Conservation (phyloP, 495 filamentous ascomycete species). For the Penicillium cataractarum region DNA sequence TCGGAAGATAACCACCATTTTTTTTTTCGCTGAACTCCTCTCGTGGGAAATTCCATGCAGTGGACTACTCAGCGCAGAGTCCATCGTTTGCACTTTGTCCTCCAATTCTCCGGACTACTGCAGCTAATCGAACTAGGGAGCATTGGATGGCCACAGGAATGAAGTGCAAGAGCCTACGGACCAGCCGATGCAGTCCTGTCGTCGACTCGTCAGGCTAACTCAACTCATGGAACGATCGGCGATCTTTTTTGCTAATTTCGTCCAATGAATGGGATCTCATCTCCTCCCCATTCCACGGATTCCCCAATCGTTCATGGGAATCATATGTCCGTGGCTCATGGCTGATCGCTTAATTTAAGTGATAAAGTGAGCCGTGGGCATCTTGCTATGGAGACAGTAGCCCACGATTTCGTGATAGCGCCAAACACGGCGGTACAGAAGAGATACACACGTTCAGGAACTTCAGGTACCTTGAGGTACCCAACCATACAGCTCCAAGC, state of each 20-base stretch:
- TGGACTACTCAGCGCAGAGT: neutral
- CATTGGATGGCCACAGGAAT: neutral
- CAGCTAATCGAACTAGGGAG: neutral
- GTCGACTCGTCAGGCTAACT: neutral
- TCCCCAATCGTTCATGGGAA: neutral
- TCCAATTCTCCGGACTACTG: neutral
- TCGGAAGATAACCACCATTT: neutral
- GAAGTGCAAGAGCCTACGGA: neutral
- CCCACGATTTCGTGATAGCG: too few species aligned
- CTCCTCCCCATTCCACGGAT: neutral
- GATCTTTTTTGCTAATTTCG: neutral
- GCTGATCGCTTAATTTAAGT: neutral
- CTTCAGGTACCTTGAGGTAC: conserved; percentile 11
- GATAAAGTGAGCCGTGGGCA: neutral
- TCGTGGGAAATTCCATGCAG: neutral
- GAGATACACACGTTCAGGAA: neutral
- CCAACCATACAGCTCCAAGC: neutral
- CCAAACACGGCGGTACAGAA: neutral
- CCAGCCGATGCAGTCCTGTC: neutral
- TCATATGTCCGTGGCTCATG: neutral
- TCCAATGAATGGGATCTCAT: neutral
- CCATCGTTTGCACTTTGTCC: neutral
- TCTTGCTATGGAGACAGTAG: neutral
- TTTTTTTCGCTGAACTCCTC: neutral
- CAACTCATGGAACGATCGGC: neutral